Conservation (phyloP, 2,329 filamentous ascomycete species). For the Alternaria brassicicola region DNA sequence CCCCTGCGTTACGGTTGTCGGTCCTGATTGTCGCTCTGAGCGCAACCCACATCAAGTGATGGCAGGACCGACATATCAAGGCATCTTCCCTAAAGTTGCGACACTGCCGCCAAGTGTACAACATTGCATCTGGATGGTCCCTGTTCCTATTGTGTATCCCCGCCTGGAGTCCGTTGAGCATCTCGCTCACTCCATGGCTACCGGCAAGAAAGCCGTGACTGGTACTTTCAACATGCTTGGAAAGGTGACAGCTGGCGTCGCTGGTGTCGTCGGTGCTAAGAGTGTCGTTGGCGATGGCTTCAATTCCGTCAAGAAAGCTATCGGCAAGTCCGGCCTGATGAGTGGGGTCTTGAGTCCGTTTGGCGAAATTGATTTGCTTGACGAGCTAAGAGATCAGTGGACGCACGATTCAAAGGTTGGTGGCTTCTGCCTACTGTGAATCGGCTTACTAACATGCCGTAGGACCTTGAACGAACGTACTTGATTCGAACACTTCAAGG, state of each 20-base stretch:
- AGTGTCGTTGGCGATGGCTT: conserved; percentile 92
- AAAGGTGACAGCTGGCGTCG: conserved; percentile 92
- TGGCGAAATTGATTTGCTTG: conserved; percentile 90
- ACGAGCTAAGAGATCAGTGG: conserved; percentile 96
- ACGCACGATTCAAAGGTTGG: conserved; percentile 89
- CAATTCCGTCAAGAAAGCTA: conserved; percentile 92
- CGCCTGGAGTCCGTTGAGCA: conserved; percentile 90
- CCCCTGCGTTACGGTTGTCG: conserved; percentile 86
- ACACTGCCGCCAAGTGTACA: conserved; percentile 90
- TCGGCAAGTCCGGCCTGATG: conserved; percentile 95
- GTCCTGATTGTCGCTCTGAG: conserved; percentile 90
- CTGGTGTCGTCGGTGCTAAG: conserved; percentile 93
- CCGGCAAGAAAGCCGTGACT: conserved; percentile 95
- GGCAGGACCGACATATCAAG: conserved; percentile 95
- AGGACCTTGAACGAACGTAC: conserved; percentile 94
- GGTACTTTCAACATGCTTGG: conserved; percentile 95
- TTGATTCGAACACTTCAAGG: conserved; percentile 94
- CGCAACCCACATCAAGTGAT: conserved; percentile 89
- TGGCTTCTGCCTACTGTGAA: neutral
- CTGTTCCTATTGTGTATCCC: conserved; percentile 89
- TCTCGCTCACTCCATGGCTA: conserved; percentile 87
- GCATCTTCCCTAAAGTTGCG: conserved; percentile 93
- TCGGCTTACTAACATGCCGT: conserved; percentile 14
- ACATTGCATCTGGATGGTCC: conserved; percentile 95
- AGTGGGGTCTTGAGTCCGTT: conserved; percentile 94